Conservation (phyloP, 371 early-diverging fungal genomes). For the Mortierella sp. region DNA sequence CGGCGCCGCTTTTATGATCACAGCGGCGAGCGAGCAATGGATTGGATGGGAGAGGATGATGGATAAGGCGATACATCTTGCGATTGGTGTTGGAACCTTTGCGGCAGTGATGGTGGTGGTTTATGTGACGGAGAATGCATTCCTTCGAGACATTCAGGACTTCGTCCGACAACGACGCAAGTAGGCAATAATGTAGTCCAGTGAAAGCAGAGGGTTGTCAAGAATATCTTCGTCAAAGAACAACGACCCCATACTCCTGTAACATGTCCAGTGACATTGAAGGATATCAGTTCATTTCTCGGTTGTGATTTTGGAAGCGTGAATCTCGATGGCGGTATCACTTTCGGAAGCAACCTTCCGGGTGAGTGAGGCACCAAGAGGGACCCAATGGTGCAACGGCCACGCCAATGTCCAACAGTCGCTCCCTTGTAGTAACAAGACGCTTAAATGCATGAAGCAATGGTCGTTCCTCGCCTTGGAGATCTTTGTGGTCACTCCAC, state of each 20-base stretch:
- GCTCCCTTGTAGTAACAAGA: conserved; percentile 74
- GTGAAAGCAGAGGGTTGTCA: no score
- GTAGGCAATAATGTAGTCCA: no score
- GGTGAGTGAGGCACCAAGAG: conserved; percentile 74
- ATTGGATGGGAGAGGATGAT: conserved; percentile 69
- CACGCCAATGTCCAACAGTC: conserved; percentile 73
- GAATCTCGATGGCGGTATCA: no score
- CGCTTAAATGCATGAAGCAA: conserved; percentile 71
- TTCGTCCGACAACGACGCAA: conserved; percentile 30
- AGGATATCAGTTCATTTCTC: no score
- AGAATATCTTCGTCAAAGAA: no score
- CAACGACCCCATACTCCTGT: no score
- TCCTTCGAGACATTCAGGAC: conserved; percentile 30
- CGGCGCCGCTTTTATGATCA: conserved; percentile 63
- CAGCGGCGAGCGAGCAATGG: conserved; percentile 61
- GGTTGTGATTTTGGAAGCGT: no score
- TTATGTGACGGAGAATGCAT: conserved; percentile 29
- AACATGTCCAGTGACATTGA: no score
- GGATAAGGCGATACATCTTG: conserved; percentile 67
- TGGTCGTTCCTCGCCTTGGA: conserved; percentile 60
- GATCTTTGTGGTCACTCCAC: conserved; percentile 76
- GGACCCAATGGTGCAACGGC: conserved; percentile 76
- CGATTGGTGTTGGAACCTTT: conserved; percentile 57
- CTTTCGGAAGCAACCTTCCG: conserved; percentile 56
- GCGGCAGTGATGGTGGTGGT: conserved; percentile 9